Evolutionary conservation across 1,139 yeast species (phyloP).

Genomic region (Yamadazyma diddensiae): DNA sequence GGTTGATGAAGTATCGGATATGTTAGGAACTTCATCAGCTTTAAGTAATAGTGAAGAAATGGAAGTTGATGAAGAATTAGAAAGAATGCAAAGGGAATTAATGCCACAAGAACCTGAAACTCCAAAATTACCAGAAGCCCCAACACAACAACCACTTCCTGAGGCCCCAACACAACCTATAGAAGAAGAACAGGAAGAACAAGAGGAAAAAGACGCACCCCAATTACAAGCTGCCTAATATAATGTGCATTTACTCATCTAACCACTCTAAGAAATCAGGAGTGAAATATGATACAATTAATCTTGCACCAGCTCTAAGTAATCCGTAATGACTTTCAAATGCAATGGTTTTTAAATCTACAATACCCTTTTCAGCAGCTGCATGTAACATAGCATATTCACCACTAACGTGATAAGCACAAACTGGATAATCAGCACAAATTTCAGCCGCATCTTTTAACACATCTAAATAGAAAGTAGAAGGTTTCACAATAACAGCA

Average conservation of each 20-base stretch:
- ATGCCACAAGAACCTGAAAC: slow-evolving; percentile 23
- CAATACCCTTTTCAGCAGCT: slow-evolving; percentile 94
- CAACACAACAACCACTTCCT: slow-evolving; percentile 7
- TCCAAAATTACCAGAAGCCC: slow-evolving; percentile 26
- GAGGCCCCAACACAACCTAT: background rate
- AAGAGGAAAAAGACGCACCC: slow-evolving; percentile 5
- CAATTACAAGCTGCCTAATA: background rate
- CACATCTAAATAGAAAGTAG: slow-evolving; percentile 90
- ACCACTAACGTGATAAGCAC: slow-evolving; percentile 96
- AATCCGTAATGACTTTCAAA: slow-evolving; percentile 90
- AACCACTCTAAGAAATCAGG: slow-evolving; percentile 97
- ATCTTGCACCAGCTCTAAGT: slow-evolving; percentile 92
- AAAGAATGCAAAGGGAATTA: slow-evolving; percentile 44
- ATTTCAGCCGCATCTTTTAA: slow-evolving; percentile 83
- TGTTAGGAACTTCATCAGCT: slow-evolving; percentile 38
- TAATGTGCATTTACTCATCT: slow-evolving; percentile 20
- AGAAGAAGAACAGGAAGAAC: slow-evolving; percentile 1
- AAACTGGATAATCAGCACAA: slow-evolving; percentile 81
- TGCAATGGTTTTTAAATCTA: slow-evolving; percentile 85
- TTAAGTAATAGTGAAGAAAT: slow-evolving; percentile 57
- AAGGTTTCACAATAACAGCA: slow-evolving; percentile 94
- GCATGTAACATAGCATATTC: slow-evolving; percentile 98
- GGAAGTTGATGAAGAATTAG: slow-evolving; percentile 67
- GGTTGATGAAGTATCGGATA: slow-evolving; percentile 63
- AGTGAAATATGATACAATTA: slow-evolving; percentile 88